Evolutionary conservation across 805 yeast species (phyloP), one percentile per base, ranked within the genome.

Genomic region (Ogataea siamensis): DNA sequence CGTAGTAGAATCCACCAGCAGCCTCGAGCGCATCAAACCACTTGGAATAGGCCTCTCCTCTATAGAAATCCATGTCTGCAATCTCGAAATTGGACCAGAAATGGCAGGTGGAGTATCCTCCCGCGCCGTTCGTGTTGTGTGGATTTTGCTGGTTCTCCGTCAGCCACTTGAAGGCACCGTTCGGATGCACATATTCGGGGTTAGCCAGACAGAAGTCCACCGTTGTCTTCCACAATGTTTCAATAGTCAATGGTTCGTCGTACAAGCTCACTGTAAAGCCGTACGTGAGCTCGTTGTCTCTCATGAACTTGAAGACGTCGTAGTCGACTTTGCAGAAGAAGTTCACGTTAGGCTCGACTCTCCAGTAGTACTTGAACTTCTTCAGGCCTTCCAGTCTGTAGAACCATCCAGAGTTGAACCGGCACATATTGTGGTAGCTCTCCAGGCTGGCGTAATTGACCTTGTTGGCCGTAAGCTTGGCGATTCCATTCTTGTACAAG

Each of bases 41-140:
- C 32, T 71, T 74, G 21, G 67, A 60, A 61, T 87, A 87, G 11
- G 81, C 82, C 36, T 80, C 76, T 17, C 78, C 66, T 54, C 89
- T 68, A 78, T 86, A 87, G 55, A 87, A 78, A 37, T 78, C 73
- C 63, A 88, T 70, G 42, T 73, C 72, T 9, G 82, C 96, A 47
- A 87, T 75, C 61, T 87, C 96, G 57, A 88, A 85, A 64, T 80
- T 82, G 28, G 89, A 76, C 89, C 94, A 85, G 71, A 85, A 84
- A 61, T 87, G 95, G 59, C 96, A 87, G 41, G 80, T 73, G 57
- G 88, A 87, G 65, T 84, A 88, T 11, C 76, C 76, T 13, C 64
- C 54, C 1, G 75, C 66, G 2, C 45, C 51, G n/a, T 57, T 52
- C 39, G 60, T 67, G 46, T 68, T 71, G 5, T 58, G 54, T 9